A percentile compares a stretch with the other conserved stretches of the same genome.
phyloP scores from a whole-genome alignment of 495 filamentous ascomycete genomes.

The Clohesyomyces aquaticus region DNA sequence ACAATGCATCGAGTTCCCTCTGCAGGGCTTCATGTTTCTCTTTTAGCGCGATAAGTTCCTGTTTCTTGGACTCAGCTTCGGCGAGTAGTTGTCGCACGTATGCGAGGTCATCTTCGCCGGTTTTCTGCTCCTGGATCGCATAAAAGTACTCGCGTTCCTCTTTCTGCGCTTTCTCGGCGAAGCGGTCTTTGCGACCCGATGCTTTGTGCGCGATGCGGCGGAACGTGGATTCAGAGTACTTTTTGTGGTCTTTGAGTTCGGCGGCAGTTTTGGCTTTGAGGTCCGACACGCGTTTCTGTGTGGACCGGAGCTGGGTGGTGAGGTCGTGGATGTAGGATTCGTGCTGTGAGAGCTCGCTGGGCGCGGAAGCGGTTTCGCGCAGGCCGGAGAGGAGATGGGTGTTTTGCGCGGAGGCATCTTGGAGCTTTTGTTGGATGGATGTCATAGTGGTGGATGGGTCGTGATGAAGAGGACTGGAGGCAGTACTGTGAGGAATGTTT shows the following conservation, averaged over 20 bases:
- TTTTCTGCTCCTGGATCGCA: constrained; percentile 49
- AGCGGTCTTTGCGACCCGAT: constrained; percentile 48
- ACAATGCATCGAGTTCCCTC: constrained; percentile 36
- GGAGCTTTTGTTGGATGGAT: constrained; percentile 14
- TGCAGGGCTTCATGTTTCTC: constrained; percentile 47
- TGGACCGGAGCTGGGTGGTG: constrained; percentile 40
- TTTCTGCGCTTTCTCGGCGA: constrained; percentile 50
- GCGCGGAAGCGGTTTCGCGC: constrained; percentile 51
- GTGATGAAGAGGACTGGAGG: neutral
- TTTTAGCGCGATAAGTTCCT: constrained; percentile 34
- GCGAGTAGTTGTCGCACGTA: constrained; percentile 38
- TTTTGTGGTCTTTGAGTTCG: constrained; percentile 55
- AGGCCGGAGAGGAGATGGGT: constrained; percentile 47
- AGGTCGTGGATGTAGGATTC: constrained; percentile 49
- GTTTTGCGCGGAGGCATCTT: constrained; percentile 42
- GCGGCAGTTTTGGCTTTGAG: constrained; percentile 44
- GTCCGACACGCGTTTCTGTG: constrained; percentile 30
- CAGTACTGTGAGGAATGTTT: neutral
- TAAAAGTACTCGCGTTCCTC: constrained; percentile 56
- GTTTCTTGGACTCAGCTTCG: constrained; percentile 24
- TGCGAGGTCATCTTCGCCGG: constrained; percentile 46
- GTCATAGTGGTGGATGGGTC: constrained; percentile 6
- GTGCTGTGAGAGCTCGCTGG: constrained; percentile 49
- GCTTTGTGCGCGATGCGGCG: constrained; percentile 53
- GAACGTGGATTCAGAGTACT: constrained; percentile 54